Base-by-base conservation (phyloP, 1,284 basidiomycete genomes). In the Apiotrichum sp. region DNA sequence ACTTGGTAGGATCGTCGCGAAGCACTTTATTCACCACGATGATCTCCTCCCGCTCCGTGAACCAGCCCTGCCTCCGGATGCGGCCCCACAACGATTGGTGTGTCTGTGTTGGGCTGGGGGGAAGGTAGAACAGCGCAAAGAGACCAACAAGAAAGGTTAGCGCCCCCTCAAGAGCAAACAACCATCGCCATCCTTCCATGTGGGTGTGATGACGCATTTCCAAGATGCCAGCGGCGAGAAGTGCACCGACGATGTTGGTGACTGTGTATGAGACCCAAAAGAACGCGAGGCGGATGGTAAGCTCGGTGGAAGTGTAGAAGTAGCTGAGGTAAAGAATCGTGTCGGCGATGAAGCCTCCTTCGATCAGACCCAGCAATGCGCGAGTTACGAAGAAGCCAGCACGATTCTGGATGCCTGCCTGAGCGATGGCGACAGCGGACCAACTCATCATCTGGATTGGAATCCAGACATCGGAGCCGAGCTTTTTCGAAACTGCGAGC, bases 11-110 rank as follows among this genome's bases (percentile, higher is more conserved):
- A 50, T 79, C 78, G 57, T 79, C 78, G 4, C 78, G 68, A 0
- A 79, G 62, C 3, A 78, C 72, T 41, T 71, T 71, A 65, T 78
- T 79, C 61, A 78, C 77, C 41, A 78, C 68, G 61, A 79, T 77
- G 6, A 64, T 70, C 48, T 77, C 76, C 46, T 79, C 77, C 14
- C 72, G 63, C 49, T 77, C 78, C 0, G 66, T 74, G 62, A 79
- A 78, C 71, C 72, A 78, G 1, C 73, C 73, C 13, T 73, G 69
- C 13, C 50, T 45, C 3, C 72, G 60, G 53, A 58, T 40, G 4
- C 53, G 47, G 4, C 56, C 54, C 45, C 44, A 65, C 6, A 48
- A 62, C 9, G 61, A 53, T 10, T 56, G 57, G 31, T 62, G 63
- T 10, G 74, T 78, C 59, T 76, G 67, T 1, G 71, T 72, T 0